Base-by-base conservation (phyloP, 805 yeast species). In the Myxozyma lipomycoides region DNA sequence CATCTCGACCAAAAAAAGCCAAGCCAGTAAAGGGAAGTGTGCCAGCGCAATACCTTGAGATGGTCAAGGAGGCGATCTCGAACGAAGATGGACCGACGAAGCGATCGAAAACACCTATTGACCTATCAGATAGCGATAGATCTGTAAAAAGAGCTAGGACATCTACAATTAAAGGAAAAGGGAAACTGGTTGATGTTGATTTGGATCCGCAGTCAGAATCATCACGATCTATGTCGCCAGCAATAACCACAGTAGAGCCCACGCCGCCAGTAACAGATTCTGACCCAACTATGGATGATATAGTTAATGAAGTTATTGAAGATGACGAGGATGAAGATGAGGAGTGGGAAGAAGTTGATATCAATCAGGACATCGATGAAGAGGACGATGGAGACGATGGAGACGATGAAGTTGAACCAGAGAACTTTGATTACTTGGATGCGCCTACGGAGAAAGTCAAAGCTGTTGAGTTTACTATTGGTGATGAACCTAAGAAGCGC, bases 341-440 rank as follows among this genome's bases (percentile, higher is more conserved):
- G 34, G 55, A 51, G 18, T 50, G 58, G 55, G 58, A 54, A 25
- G 41, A 46, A n/a, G 51, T 52, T 17, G 57, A 52, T 12, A 42
- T 52, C 10, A 12, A 28, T 28, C 32, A 28, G 32, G 12, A 28
- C 32, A 28, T 9, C 32, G 12, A 12, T 12, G 12, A 28, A 7
- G 7, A 7, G 12, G 32, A 28, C 32, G 32, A 28, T 9, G 57
- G 48, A 3, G 43, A 43, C 10, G 35, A 9, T 19, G 40, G 22
- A 4, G 37, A 4, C 7, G 43, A 28, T 9, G 32, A 28, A 12
- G 32, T 9, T 28, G 32, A 7, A 28, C 34, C 6, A 39, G 36
- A 12, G 12, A 19, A 25, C 23, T 23, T 10, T 18, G 22, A 5
- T 12, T 10, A 21, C 10, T n/a, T 28, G 15, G 18, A 3, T 12